Conservation (phyloP, 345 rosid genomes). For the Raphanus sativus region DNA sequence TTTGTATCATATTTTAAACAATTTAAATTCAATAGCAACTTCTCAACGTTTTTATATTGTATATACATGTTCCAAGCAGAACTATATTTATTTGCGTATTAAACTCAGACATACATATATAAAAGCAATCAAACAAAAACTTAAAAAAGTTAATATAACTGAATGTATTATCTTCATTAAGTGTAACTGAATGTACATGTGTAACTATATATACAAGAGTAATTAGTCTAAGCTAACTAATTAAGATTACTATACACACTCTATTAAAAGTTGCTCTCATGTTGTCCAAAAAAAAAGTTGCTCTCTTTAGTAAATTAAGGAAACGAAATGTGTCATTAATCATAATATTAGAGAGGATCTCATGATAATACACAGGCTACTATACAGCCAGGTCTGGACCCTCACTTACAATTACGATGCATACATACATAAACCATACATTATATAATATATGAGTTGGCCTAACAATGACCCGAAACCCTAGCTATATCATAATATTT, state of each 20-base stretch:
- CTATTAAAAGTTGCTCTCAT: no score
- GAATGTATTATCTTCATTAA: no score
- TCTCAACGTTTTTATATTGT: conserved; percentile 35
- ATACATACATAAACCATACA: conserved; percentile 27
- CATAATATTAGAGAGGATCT: conserved; percentile 38
- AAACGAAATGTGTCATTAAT: conserved; percentile 32
- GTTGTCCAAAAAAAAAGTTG: neutral
- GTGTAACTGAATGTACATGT: no score
- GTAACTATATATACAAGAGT: no score
- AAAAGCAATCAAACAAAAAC: neutral
- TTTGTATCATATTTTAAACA: conserved; percentile 29
- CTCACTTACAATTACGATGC: conserved; percentile 37
- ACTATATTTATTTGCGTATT: neutral
- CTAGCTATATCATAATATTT: conserved; percentile 37
- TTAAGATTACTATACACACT: no score
- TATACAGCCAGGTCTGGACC: conserved; percentile 42
- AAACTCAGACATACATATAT: neutral
- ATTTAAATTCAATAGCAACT: conserved; percentile 23
- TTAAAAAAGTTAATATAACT: neutral
- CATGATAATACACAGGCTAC: conserved; percentile 38
- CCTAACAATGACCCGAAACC: conserved; percentile 31
- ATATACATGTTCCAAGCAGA: neutral
- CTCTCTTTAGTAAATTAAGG: neutral
- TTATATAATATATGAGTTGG: conserved; percentile 29
- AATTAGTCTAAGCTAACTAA: no score